A percentile compares a stretch with the other conserved stretches of the same genome.
Conservation (phyloP, 78 protist genomes). For the Monosiga brevicollis region DNA sequence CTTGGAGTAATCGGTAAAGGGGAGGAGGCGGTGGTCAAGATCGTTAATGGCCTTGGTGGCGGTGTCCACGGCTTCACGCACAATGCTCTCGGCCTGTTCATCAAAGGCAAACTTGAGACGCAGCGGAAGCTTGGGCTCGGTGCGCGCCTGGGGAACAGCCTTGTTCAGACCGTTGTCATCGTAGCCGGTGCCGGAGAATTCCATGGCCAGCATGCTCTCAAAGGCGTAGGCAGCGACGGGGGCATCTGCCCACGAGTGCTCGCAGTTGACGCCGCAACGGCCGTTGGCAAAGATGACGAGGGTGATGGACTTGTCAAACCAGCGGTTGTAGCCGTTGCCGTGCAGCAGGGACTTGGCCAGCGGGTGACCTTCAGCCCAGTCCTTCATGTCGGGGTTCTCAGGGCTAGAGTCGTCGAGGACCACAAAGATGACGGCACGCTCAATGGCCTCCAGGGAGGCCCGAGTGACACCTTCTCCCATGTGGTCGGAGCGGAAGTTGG, state of each 20-base stretch:
- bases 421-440: not conserved
- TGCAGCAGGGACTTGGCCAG: not conserved
- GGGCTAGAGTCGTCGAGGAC: slow-evolving; percentile 8
- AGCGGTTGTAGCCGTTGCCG: slow-evolving; percentile 29
- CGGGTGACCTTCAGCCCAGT: not conserved
- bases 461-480: slow-evolving; percentile 11
- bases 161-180: not conserved
- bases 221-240: not conserved
- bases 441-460: not conserved
- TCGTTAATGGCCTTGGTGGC: not conserved
- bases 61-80: not conserved
- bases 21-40: not conserved
- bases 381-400: not conserved
- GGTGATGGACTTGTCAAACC: slow-evolving; percentile 51
- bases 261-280: slow-evolving; percentile 27
- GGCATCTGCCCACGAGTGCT: slow-evolving; percentile 34
- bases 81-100: not conserved
- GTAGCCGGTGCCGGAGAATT: not conserved
- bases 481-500: slow-evolving; percentile 9
- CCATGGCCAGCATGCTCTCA: not conserved
- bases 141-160: not conserved
- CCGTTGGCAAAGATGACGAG: slow-evolving; percentile 30
- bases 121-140: not conserved
- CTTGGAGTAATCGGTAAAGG: slow-evolving; percentile 21
- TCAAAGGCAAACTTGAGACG: not conserved